These are phyloP conservation scores for Trichophyton equinum DNA, from an alignment of 2,329 filamentous ascomycete species.

Conservation along the genomic window DNA sequence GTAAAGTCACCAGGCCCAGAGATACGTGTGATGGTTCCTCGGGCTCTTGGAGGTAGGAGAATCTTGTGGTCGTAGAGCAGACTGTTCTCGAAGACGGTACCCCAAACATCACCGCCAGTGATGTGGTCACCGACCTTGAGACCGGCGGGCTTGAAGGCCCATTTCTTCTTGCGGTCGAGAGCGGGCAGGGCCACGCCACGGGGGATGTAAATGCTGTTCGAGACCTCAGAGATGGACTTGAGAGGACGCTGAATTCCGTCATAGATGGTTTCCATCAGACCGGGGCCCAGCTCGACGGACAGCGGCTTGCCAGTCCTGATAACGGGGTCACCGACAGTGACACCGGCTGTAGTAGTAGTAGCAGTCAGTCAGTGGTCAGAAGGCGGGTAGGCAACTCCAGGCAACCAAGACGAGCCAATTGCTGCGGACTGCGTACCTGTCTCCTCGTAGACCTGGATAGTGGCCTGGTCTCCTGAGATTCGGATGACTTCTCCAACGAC, in stretches of 20 bases:
- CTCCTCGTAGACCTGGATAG: conserved; percentile 98
- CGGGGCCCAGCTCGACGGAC: conserved; percentile 92
- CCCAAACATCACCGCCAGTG: conserved; percentile 91
- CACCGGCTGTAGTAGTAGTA: conserved; percentile 48
- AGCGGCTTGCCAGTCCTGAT: conserved; percentile 83
- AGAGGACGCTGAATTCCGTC: conserved; percentile 97
- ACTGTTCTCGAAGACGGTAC: conserved; percentile 89
- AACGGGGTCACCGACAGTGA: conserved; percentile 92
- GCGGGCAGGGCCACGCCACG: conserved; percentile 81
- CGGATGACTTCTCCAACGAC: conserved; percentile 97
- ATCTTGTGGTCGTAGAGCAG: conserved; percentile 90
- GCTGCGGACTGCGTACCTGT: conserved; percentile 54
- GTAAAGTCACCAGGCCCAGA: conserved; percentile 84
- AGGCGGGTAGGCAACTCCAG: neutral
- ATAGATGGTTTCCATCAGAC: conserved; percentile 97
- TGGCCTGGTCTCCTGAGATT: conserved; percentile 88
- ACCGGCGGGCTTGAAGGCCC: conserved; percentile 77
- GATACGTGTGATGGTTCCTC: conserved; percentile 85
- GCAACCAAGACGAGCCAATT: neutral
- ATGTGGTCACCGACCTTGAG: conserved; percentile 96
- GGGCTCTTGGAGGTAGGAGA: conserved; percentile 74
- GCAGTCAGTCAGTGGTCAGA: neutral
- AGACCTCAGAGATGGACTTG: conserved; percentile 62
- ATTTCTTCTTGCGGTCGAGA: conserved; percentile 82
- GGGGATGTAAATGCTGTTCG: conserved; percentile 92